Conservation (phyloP, 257 asterid species). For the Lycium ferocissimum region DNA sequence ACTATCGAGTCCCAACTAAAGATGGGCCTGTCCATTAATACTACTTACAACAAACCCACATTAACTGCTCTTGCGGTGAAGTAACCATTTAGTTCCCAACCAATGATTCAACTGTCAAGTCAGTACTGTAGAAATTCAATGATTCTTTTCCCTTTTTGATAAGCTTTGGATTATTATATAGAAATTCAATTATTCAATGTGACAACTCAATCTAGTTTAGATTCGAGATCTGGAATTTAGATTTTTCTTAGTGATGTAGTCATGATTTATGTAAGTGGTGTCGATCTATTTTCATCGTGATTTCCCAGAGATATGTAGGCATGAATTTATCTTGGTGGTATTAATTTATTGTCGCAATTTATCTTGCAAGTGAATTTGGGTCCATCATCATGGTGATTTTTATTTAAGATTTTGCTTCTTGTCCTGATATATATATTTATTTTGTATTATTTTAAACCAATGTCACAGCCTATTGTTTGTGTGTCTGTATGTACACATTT, state of each 20-base stretch:
- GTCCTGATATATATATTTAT: too few species aligned
- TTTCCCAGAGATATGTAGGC: too few species aligned
- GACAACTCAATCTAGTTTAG: constrained; percentile 27
- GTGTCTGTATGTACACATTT: too few species aligned
- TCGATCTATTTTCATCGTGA: not conserved
- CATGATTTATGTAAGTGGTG: not conserved
- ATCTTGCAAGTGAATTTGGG: not conserved
- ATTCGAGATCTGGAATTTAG: not conserved
- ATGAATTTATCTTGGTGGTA: not conserved
- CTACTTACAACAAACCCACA: not conserved
- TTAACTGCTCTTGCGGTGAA: not conserved
- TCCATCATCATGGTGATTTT: not conserved
- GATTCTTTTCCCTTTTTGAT: not conserved
- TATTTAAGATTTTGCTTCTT: too few species aligned
- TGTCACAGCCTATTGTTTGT: too few species aligned
- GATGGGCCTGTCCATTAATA: not conserved
- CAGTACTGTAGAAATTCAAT: not conserved
- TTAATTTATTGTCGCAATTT: not conserved
- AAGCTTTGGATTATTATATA: not conserved
- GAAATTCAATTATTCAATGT: not conserved
- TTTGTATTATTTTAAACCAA: too few species aligned
- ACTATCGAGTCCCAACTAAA: not conserved
- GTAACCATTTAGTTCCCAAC: not conserved
- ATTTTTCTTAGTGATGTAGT: not conserved
- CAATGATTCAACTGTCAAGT: not conserved